These are phyloP conservation scores for Solanum pimpinellifolium DNA, from an alignment of 257 asterid genomes.

Conservation along the genomic window DNA sequence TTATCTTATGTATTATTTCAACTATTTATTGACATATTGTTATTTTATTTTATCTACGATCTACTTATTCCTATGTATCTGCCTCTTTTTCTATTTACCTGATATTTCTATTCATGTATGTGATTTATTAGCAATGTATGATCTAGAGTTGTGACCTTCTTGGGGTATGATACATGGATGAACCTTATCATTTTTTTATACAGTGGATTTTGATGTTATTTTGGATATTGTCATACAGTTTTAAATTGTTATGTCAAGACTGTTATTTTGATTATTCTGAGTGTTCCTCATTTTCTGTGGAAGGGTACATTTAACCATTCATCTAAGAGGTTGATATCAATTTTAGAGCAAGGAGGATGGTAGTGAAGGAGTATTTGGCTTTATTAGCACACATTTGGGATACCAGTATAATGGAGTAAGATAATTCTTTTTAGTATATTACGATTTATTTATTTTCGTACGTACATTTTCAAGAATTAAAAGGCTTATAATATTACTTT, in stretches of 20 bases:
- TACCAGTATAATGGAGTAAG: too few species aligned
- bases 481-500: neutral
- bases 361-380: too few species aligned
- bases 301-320: neutral
- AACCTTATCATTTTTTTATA: too few species aligned
- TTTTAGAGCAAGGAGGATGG: neutral
- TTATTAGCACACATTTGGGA: neutral
- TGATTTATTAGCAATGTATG: neutral
- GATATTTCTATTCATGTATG: too few species aligned
- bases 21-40: too few species aligned
- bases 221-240: too few species aligned
- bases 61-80: neutral
- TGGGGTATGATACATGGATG: neutral
- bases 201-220: neutral
- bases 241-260: neutral
- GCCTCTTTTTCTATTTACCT: neutral
- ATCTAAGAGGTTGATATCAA: neutral
- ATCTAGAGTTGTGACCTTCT: neutral
- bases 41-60: too few species aligned
- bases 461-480: neutral
- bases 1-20: too few species aligned
- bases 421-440: too few species aligned
- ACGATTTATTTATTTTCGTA: neutral
- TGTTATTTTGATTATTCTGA: too few species aligned
- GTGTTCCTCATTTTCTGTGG: neutral